A percentile compares a stretch with the other conserved stretches of the same genome.
Evolutionary conservation across 2,329 filamentous ascomycete genomes (phyloP).

Genomic region (Raffaelea albimanens): DNA sequence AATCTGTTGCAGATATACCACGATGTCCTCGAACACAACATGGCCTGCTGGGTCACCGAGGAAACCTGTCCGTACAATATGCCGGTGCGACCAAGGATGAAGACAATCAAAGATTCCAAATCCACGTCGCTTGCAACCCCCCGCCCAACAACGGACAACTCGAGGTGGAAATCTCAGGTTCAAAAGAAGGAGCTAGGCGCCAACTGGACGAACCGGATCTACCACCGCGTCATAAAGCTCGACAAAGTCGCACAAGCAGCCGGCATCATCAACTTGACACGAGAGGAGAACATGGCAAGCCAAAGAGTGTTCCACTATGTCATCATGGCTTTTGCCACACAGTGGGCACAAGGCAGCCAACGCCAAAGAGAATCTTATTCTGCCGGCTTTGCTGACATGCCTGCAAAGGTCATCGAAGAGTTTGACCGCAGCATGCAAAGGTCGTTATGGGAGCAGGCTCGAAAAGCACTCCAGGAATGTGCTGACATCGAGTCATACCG

Average conservation of each 20-base stretch:
- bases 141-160: conserved; percentile 5
- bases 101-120: not conserved
- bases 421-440: conserved; percentile 28
- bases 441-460: conserved; percentile 28
- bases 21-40: conserved; percentile 41
- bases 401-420: conserved; percentile 17
- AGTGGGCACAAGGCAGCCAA: conserved; percentile 33
- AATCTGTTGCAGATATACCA: conserved; percentile 40
- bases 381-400: conserved; percentile 8
- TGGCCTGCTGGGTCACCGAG: conserved; percentile 45
- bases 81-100: conserved; percentile 2
- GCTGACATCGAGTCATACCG: conserved; percentile 26
- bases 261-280: conserved; percentile 29
- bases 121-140: too few relatives aligned
- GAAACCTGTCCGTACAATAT: conserved; percentile 40
- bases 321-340: conserved; percentile 43
- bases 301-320: conserved; percentile 35
- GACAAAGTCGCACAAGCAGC: conserved; percentile 32
- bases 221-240: conserved; percentile 35
- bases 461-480: conserved; percentile 24
- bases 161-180: conserved; percentile 9
- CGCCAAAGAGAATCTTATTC: conserved; percentile 16
- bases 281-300: conserved; percentile 31
- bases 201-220: conserved; percentile 39
- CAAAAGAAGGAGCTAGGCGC: conserved; percentile 23